Percentiles rank a stretch among this genome's conserved stretches.
Evolutionary conservation across 805 yeast genomes (phyloP).

Genomic region (Schwanniomyces polymorphus): DNA sequence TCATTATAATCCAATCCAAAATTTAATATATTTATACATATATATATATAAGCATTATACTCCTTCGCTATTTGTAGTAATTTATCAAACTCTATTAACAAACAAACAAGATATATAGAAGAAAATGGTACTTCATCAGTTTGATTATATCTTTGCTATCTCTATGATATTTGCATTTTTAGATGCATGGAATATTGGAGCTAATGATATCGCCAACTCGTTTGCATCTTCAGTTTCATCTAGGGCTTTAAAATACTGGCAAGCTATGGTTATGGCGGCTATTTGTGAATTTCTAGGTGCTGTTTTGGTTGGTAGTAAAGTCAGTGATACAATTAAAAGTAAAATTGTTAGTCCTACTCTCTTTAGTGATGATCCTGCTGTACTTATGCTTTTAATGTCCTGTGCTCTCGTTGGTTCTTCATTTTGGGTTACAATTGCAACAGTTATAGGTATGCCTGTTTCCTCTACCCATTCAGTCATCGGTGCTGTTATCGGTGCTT

Average conservation of each 20-base stretch:
- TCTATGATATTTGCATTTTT: conserved; percentile 70
- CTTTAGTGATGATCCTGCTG: conserved; percentile 60
- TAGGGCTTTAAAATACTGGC: conserved; percentile 67
- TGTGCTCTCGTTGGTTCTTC: conserved; percentile 77
- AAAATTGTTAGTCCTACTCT: conserved; percentile 55
- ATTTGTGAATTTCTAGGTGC: conserved; percentile 77
- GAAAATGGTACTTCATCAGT: conserved; percentile 47
- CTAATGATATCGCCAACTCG: conserved; percentile 81
- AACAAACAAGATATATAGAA: neutral
- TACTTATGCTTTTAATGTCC: conserved; percentile 72
- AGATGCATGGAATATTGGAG: conserved; percentile 81
- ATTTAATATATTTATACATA: neutral
- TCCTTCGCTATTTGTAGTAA: neutral
- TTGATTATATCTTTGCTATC: conserved; percentile 70
- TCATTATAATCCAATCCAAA: neutral
- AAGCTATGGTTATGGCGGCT: conserved; percentile 72
- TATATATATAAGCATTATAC: neutral
- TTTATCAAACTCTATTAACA: neutral
- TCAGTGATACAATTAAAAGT: conserved; percentile 68
- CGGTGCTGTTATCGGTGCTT: conserved; percentile 74
- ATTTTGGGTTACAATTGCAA: conserved; percentile 67
- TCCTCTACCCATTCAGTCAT: conserved; percentile 80
- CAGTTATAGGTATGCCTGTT: conserved; percentile 71
- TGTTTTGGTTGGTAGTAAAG: conserved; percentile 70
- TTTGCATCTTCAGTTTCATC: conserved; percentile 77